Conservation (phyloP, 2,329 filamentous ascomycete species). For the Microdochium trichocladiopsis region DNA sequence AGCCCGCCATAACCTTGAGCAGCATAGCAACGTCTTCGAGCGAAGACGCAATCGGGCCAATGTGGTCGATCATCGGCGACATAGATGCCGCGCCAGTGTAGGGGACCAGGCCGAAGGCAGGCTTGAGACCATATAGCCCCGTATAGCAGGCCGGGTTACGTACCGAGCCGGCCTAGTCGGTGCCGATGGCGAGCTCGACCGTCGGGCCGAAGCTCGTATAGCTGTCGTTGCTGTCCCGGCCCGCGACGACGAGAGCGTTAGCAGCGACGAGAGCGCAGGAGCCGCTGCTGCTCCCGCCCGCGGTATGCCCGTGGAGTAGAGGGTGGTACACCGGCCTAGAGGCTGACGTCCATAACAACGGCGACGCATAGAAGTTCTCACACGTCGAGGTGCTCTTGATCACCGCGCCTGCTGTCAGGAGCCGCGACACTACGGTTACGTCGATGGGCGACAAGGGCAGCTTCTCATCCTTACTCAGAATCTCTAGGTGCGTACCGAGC, state of each 20-base stretch:
- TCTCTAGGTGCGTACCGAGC: constrained; percentile 7
- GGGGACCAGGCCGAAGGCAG: constrained; percentile 32
- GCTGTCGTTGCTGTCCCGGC: no score
- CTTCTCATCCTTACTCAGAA: constrained; percentile 4
- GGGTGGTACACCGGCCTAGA: constrained; percentile 11
- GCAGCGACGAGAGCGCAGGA: constrained; percentile 19
- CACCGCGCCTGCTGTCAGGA: constrained; percentile 7
- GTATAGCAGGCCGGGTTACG: constrained; percentile 20
- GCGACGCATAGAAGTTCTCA: constrained; percentile 10
- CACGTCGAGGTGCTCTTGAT: constrained; percentile 10
- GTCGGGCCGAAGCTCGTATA: constrained; percentile 5
- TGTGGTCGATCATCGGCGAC: constrained; percentile 34
- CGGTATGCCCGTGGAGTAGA: constrained; percentile 6
- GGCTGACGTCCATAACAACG: constrained; percentile 9
- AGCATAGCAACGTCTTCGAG: constrained; percentile 31
- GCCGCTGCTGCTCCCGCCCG: constrained; percentile 18
- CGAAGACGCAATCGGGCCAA: constrained; percentile 31
- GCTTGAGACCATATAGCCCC: constrained; percentile 27
- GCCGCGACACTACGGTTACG: constrained; percentile 6
- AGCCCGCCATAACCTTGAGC: constrained; percentile 31
- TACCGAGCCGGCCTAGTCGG: constrained; percentile 23
- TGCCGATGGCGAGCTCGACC: constrained; percentile 18
- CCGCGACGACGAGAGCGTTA: no score
- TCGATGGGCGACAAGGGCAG: constrained; percentile 9
- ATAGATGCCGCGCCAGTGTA: constrained; percentile 33